These are phyloP conservation scores for Trametes cingulata DNA, from an alignment of 768 basidiomycete genomes.

Conservation along the genomic window DNA sequence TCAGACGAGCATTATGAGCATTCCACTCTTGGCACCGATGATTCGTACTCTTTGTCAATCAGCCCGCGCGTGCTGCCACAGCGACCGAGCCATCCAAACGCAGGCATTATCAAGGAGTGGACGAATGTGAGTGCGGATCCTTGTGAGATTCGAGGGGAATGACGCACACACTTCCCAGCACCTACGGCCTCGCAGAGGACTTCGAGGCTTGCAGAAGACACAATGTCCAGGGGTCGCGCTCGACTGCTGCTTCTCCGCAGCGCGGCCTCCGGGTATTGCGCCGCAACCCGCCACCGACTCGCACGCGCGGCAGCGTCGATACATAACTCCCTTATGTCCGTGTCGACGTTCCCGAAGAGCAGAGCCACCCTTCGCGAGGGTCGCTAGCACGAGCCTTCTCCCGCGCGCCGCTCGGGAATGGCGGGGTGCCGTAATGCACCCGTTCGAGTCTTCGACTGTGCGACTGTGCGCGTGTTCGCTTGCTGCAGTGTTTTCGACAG, in stretches of 20 bases:
- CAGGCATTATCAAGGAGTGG: neutral
- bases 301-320: neutral
- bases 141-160: neutral
- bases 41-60: neutral
- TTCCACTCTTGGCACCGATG: neutral
- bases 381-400: neutral
- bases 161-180: too few relatives aligned
- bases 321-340: neutral
- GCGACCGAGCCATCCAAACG: neutral
- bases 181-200: too few relatives aligned
- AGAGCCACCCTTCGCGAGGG: neutral
- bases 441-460: constrained; percentile 3
- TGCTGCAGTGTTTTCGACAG: too few relatives aligned
- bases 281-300: neutral
- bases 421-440: neutral
- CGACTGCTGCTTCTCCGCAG: neutral
- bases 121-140: neutral
- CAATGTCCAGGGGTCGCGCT: neutral
- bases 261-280: neutral
- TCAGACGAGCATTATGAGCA: too few relatives aligned
- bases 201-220: too few relatives aligned
- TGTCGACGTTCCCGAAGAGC: neutral
- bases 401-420: neutral
- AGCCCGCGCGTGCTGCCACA: neutral
- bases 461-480: neutral